These are phyloP conservation scores for Tetrapisispora fleetii DNA, from an alignment of 805 yeast species.

Conservation along the genomic window DNA sequence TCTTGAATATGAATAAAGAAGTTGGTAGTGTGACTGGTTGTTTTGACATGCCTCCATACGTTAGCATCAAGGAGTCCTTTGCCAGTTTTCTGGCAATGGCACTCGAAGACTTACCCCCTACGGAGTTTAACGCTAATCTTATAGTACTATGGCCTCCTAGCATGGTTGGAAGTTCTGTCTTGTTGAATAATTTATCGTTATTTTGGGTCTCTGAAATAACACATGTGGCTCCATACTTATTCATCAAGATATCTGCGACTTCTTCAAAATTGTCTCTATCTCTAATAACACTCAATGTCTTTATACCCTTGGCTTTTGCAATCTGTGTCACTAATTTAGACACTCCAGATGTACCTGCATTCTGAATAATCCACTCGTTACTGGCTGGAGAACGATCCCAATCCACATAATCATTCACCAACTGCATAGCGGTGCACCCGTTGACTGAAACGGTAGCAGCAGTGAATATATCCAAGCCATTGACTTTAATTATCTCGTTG, in stretches of 20 bases:
- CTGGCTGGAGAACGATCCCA: constrained; percentile 16
- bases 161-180: constrained; percentile 39
- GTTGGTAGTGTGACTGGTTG: constrained; percentile 92
- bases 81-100: constrained; percentile 76
- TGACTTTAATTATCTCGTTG: constrained; percentile 45
- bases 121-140: constrained; percentile 79
- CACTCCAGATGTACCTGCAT: constrained; percentile 94
- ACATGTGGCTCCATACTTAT: constrained; percentile 63
- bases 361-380: constrained; percentile 85
- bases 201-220: constrained; percentile 88
- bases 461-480: constrained; percentile 41
- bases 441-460: constrained; percentile 91
- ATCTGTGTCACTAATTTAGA: constrained; percentile 87
- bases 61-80: constrained; percentile 64
- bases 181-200: constrained; percentile 54
- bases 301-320: constrained; percentile 65
- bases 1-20: constrained; percentile 80
- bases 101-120: constrained; percentile 82
- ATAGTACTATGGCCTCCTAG: constrained; percentile 39
- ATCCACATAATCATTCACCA: constrained; percentile 57
- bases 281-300: constrained; percentile 81
- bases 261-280: constrained; percentile 72
- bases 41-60: constrained; percentile 97
- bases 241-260: constrained; percentile 42
- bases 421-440: constrained; percentile 84